Evolutionary conservation across 2,329 filamentous ascomycete genomes (phyloP), one percentile per base, ranked within the genome.

Genomic region (Cladosporium sp.): DNA sequence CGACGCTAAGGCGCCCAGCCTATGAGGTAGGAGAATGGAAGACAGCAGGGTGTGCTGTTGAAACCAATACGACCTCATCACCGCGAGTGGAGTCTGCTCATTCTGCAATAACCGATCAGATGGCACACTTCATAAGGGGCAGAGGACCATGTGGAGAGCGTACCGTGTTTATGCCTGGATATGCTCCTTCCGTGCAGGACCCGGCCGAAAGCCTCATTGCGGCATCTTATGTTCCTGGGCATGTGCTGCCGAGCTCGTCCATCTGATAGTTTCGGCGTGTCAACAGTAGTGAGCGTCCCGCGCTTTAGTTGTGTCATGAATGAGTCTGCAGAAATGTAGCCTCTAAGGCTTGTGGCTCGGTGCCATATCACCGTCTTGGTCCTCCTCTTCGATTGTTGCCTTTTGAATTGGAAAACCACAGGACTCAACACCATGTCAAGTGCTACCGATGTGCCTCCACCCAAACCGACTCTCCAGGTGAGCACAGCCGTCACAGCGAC

Each of bases 401-500:
- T 47, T 10, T 24, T 47, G 8, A 5, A 1, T 47, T 15, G 41
- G 41, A 21, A 12, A 24, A 47, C n/a, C n/a, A 47, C n/a, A 47
- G 41, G 18, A 30, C 6, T 55, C 28, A 36, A 21, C 52, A 55
- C 21, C 49, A 64, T 64, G 61, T 47, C 61, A 28, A 51, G 55
- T 34, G 18, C 52, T 14, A 41, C 66, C 55, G 65, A 41, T 12
- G 32, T 65, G 30, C 58, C 66, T 28, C 30, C 58, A n/a, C 38
- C 59, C n/a, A 44, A 44, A 21, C 58, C 65, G 34, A 66, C 68
- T 24, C 51, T 69, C 51, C 24, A 55, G 36, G 15, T 67, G 32
- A 71, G 68, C 61, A 69, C 66, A 18, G 68, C 66, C 14, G 44
- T 71, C 36, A 71, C 61, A 26, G 26, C 32, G 4, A 66, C 67